Evolutionary conservation across 2,329 filamentous ascomycete genomes (phyloP), one percentile per base, ranked within the genome.

Genomic region (Verticillium zaregamsianum): DNA sequence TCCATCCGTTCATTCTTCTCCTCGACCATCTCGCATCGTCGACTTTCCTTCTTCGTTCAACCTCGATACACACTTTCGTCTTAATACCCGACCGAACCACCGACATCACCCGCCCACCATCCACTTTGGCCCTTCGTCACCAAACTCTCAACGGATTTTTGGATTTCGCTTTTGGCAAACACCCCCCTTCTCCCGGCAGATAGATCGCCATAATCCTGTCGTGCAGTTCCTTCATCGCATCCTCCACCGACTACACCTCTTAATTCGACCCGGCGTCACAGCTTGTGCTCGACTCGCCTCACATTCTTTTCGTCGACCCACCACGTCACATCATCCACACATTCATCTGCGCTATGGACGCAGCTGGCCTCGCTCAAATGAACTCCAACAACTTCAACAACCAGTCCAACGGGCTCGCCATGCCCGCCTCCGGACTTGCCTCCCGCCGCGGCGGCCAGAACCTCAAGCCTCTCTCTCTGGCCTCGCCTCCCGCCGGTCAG

Each of bases 361-460:
- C 94, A 87, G 94, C 94, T 86, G 92, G 93, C 95, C 92, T 97
- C 83, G 90, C 93, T 95, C 93, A 96, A 86, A 98, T 98, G 94
- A 91, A 92, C 82, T 94, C 92, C 83, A 91, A 89, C 83, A 86
- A 89, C 77, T 91, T 91, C 76, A 80, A 85, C 75, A 83, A 90
- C 76, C 45, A 49, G 45, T 82, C 86, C 73, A 86, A 86, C 76
- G 89, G 87, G 70, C 83, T 97, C 70, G 87, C 88, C 72, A 87
- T 92, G 79, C 90, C 93, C 59, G 82, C 86, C 65, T 87, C 90
- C 67, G 91, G 93, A 71, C 90, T 97, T 73, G 92, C 92, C 66
- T 94, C 93, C 31, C 83, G 85, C 70, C 90, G 95, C 67, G 92
- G 96, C 72, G 91, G 92, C 67, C 87, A 91, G 72, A 90, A 91